Evolutionary conservation across 164 flowering plant species (phyloP).

Genomic region (Warburgia ugandensis): DNA sequence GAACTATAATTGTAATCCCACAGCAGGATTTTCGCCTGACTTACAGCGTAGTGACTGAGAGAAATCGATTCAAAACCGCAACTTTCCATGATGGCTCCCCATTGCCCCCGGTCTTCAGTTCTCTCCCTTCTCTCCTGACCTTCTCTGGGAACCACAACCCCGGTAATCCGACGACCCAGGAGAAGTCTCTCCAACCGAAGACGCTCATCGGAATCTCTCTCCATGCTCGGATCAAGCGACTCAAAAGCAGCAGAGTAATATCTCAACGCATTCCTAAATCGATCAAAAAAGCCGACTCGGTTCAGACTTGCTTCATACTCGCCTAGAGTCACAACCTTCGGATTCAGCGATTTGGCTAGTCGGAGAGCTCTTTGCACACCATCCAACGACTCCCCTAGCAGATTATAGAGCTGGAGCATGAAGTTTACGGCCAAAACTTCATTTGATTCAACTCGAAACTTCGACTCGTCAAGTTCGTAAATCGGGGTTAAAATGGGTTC

Average conservation of each 20-base stretch:
- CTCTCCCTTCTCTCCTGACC: constrained; percentile 37
- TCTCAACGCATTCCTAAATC: constrained; percentile 57
- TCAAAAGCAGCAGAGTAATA: constrained; percentile 80
- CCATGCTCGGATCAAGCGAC: constrained; percentile 68
- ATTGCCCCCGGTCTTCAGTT: constrained; percentile 59
- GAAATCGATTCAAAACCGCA: constrained; percentile 56
- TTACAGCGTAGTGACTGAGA: constrained; percentile 71
- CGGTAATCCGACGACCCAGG: constrained; percentile 53
- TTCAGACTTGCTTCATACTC: constrained; percentile 76
- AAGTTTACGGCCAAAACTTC: constrained; percentile 76
- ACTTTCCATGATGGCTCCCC: constrained; percentile 60
- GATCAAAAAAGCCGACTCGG: constrained; percentile 35
- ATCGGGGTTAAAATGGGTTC: constrained; percentile 59
- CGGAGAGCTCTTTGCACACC: constrained; percentile 43
- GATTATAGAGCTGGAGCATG: constrained; percentile 78
- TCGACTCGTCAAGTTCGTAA: constrained; percentile 41
- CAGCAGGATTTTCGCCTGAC: constrained; percentile 76
- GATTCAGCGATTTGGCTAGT: constrained; percentile 61
- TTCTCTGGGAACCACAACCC: constrained; percentile 42
- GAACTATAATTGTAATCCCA: constrained; percentile 80
- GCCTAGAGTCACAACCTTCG: constrained; percentile 68
- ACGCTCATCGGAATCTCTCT: constrained; percentile 56
- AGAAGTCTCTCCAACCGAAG: constrained; percentile 47
- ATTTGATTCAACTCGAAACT: constrained; percentile 49
- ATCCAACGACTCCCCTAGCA: constrained; percentile 45